Evolutionary conservation across 305 asterid species (phyloP).

Genomic region (Fraxinus sp.): DNA sequence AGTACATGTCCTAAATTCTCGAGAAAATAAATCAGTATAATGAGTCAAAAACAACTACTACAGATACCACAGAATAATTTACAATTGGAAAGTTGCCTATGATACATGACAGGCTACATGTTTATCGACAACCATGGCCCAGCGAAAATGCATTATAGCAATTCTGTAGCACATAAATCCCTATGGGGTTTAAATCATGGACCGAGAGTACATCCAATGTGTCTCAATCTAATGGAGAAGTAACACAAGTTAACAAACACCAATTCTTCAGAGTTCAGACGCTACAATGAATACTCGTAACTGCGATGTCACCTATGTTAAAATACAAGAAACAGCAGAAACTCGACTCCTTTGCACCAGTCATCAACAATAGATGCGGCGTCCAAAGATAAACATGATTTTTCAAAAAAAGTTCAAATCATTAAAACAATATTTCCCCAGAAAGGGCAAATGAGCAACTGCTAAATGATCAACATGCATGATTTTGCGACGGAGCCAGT

Average conservation of each 20-base stretch:
- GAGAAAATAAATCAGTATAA: neutral
- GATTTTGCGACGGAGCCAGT: neutral
- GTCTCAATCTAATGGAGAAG: neutral
- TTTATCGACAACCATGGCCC: neutral
- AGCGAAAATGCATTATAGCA: neutral
- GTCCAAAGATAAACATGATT: neutral
- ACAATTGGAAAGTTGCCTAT: neutral
- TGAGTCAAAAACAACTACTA: neutral
- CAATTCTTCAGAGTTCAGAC: neutral
- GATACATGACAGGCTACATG: neutral
- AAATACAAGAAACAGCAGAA: neutral
- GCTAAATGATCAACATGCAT: neutral
- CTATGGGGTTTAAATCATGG: neutral
- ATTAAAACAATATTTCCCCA: neutral
- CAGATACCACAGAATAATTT: neutral
- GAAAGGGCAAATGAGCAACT: no score
- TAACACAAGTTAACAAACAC: neutral
- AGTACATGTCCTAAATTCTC: neutral
- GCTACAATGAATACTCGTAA: neutral
- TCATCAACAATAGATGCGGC: neutral
- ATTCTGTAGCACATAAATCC: neutral
- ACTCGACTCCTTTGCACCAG: neutral
- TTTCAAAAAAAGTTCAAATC: neutral
- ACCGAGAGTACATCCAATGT: neutral
- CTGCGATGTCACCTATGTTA: neutral